phyloP scores from a whole-genome alignment of 345 rosid genomes.

The Barbarea vulgaris region DNA sequence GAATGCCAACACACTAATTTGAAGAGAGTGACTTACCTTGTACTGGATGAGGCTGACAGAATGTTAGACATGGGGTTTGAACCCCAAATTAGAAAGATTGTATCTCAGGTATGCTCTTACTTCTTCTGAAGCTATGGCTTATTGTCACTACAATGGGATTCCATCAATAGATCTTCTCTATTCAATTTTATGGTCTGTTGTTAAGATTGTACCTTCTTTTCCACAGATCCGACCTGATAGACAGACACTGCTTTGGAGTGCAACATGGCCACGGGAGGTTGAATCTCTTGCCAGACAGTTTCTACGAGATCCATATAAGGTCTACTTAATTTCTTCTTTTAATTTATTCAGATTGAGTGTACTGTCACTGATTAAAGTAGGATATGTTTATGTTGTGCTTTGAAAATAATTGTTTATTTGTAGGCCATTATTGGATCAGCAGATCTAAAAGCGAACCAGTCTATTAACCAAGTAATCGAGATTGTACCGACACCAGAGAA shows the following conservation, averaged over 20 bases:
- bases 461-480: constrained; percentile 87
- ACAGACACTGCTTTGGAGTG: constrained; percentile 97
- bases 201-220: constrained; percentile 10
- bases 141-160: neutral
- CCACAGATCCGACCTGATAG: constrained; percentile 96
- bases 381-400: constrained; percentile 4
- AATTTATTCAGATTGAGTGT: constrained; percentile 7
- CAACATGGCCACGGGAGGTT: constrained; percentile 98
- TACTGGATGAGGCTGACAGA: constrained; percentile 94
- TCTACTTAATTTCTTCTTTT: constrained; percentile 20
- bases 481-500: constrained; percentile 79
- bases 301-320: constrained; percentile 87
- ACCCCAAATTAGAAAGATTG: constrained; percentile 92
- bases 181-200: neutral
- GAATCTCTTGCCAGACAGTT: constrained; percentile 89
- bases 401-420: constrained; percentile 6
- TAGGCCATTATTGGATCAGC: constrained; percentile 88
- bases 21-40: constrained; percentile 90
- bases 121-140: constrained; percentile 8
- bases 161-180: neutral
- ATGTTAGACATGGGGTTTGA: constrained; percentile 99
- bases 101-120: constrained; percentile 62
- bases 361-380: neutral
- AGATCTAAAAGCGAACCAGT: constrained; percentile 88
- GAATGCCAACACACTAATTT: constrained; percentile 83